These are phyloP conservation scores for Sclerotinia sclerotiorum DNA, from an alignment of 2,329 filamentous ascomycete species.

Conservation along the genomic window DNA sequence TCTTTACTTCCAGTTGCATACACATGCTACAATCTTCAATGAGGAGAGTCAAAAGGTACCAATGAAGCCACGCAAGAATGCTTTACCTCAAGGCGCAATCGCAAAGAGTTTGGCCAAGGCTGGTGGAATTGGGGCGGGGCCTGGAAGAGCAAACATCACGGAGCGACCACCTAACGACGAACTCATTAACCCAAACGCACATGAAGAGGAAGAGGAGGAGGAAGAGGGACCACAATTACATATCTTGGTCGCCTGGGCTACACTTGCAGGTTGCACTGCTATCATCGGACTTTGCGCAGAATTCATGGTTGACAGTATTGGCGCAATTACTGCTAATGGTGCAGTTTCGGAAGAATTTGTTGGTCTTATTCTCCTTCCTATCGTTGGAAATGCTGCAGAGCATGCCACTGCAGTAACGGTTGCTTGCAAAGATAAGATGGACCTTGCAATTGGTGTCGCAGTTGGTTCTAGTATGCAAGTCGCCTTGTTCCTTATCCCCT, in stretches of 20 bases:
- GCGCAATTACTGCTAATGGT: conserved; percentile 66
- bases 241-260: conserved; percentile 68
- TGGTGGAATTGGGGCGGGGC: conserved; percentile 38
- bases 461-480: conserved; percentile 85
- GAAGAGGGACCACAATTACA: conserved; percentile 73
- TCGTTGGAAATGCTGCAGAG: conserved; percentile 79
- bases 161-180: conserved; percentile 39
- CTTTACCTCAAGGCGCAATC: conserved; percentile 39
- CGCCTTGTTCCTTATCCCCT: conserved; percentile 76
- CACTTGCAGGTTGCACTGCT: conserved; percentile 68
- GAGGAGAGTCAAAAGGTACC: conserved; percentile 75
- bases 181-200: conserved; percentile 44
- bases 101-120: conserved; percentile 37
- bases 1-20: conserved; percentile 87
- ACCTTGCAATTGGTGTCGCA: conserved; percentile 74
- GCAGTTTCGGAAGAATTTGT: conserved; percentile 78
- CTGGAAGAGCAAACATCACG: conserved; percentile 33
- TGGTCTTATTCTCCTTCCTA: conserved; percentile 75
- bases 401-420: conserved; percentile 84
- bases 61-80: conserved; percentile 51
- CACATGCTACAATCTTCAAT: conserved; percentile 78
- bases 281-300: conserved; percentile 75
- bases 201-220: conserved; percentile 61
- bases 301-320: conserved; percentile 74
- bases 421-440: conserved; percentile 72